Conservation (phyloP, 192 early-diverging fungal genomes). For the Linderina pennispora region DNA sequence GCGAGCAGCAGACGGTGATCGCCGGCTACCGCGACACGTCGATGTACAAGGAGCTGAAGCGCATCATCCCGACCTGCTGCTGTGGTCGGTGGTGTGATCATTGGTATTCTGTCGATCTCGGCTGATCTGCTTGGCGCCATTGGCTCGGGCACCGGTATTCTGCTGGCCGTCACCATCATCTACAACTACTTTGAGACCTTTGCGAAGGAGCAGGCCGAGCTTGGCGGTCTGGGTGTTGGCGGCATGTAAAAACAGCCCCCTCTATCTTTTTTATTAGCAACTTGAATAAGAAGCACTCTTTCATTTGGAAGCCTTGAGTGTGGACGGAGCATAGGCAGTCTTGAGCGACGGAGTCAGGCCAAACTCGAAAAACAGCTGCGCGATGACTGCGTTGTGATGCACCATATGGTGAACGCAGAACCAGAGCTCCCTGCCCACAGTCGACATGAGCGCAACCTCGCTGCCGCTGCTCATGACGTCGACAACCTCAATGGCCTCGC, state of each 20-base stretch:
- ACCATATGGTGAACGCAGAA: constrained; percentile 50
- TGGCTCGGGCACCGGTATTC: constrained; percentile 98
- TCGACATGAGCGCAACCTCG: constrained; percentile 18
- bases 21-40: constrained; percentile 89
- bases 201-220: constrained; percentile 78
- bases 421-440: constrained; percentile 44
- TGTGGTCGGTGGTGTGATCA: constrained; percentile 93
- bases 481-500: background rate
- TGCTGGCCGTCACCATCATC: constrained; percentile 97
- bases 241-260: constrained; percentile 24
- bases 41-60: constrained; percentile 99
- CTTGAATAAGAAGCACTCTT: background rate
- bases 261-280: background rate
- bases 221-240: constrained; percentile 38
- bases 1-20: constrained; percentile 95
- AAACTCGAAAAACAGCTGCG: constrained; percentile 30
- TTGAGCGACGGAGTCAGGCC: constrained; percentile 18
- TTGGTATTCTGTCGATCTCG: constrained; percentile 90
- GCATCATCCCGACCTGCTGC: constrained; percentile 97
- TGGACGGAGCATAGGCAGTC: constrained; percentile 45
- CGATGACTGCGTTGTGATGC: constrained; percentile 47
- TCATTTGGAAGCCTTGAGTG: constrained; percentile 12
- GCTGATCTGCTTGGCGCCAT: constrained; percentile 98
- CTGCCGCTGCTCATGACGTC: constrained; percentile 22
- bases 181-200: constrained; percentile 99